phyloP scores from a whole-genome alignment of 2,329 filamentous ascomycete species.

The Didymella keratinophila region DNA sequence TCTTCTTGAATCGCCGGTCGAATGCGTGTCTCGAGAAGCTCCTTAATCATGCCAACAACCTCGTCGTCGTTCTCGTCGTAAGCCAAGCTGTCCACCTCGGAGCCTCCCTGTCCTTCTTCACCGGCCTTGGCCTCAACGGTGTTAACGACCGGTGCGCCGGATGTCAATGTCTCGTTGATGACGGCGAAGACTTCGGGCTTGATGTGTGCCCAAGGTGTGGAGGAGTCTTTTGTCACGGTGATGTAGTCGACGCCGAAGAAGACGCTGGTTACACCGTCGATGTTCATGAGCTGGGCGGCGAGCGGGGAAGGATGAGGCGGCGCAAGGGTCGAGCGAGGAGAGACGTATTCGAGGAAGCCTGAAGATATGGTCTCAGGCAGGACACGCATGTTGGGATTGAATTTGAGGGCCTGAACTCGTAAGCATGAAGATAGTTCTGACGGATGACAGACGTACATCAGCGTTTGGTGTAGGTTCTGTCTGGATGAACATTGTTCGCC shows the following conservation, averaged over 20 bases:
- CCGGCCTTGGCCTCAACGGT: conserved; percentile 66
- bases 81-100: conserved; percentile 72
- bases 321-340: conserved; percentile 84
- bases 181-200: conserved; percentile 94
- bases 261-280: conserved; percentile 92
- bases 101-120: conserved; percentile 59
- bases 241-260: conserved; percentile 97
- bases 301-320: conserved; percentile 91
- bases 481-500: conserved; percentile 93
- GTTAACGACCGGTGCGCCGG: conserved; percentile 81
- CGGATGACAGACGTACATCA: conserved; percentile 67
- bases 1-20: conserved; percentile 96
- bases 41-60: conserved; percentile 98
- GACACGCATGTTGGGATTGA: conserved; percentile 87
- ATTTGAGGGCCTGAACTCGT: conserved; percentile 74
- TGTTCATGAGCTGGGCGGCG: conserved; percentile 87
- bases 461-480: conserved; percentile 92
- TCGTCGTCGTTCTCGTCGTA: conserved; percentile 93
- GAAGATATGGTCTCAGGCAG: conserved; percentile 76
- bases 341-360: conserved; percentile 90
- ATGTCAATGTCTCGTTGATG: conserved; percentile 90
- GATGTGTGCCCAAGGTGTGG: conserved; percentile 92
- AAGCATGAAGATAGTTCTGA: too few relatives aligned
- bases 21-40: conserved; percentile 93
- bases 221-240: conserved; percentile 88